Evolutionary conservation across 2,329 filamentous ascomycete genomes (phyloP), one percentile per base, ranked within the genome.

Genomic region (Gremmenia infestans): DNA sequence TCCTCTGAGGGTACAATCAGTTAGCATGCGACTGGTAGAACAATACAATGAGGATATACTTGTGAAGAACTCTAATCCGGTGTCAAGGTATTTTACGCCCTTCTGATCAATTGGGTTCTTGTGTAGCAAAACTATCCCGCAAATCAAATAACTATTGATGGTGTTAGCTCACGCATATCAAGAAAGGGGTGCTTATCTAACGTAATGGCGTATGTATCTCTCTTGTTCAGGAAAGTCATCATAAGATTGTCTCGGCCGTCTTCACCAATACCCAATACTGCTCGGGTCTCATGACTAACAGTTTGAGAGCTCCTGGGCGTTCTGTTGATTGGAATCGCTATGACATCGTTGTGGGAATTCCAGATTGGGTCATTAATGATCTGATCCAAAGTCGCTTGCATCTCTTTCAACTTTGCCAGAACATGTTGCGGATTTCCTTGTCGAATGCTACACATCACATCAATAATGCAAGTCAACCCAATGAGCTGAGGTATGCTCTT

Each of bases 391-490:
- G 78, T 79, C 40, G 74, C 72, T 66, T 90, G 85, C 61, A 92
- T 74, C 6, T 74, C 72, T 40, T 77, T 77, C 19, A 90, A 73
- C 65, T 91, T 91, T 52, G 79, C 74, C 0, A 74, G 70, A 32
- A 82, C 79, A 32, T 78, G 72, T 12, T 83, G 77, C 0, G 81
- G 78, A 35, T 77, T 78, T 59, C 85, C 85, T 55, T 83, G 79
- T 54, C 85, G 81, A 51, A 92, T 73, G 63, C 82, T 85, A 65
- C 87, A 89, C 1, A 82, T 80, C 22, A 92, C 76, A 66, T 92
- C 88, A 17, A 91, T 74, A 47, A 88, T 77, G 52, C 88, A 77
- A 12, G 85, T 77, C 50, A 92, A 70, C 2, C 85, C 77, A 53
- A 84, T 80, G 15, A 91, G 77, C 63, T 89, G 87, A 5, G 84